Evolutionary conservation across 768 basidiomycete species (phyloP), one percentile per base, ranked within the genome.

Genomic region (Leccinum uliginosum): DNA sequence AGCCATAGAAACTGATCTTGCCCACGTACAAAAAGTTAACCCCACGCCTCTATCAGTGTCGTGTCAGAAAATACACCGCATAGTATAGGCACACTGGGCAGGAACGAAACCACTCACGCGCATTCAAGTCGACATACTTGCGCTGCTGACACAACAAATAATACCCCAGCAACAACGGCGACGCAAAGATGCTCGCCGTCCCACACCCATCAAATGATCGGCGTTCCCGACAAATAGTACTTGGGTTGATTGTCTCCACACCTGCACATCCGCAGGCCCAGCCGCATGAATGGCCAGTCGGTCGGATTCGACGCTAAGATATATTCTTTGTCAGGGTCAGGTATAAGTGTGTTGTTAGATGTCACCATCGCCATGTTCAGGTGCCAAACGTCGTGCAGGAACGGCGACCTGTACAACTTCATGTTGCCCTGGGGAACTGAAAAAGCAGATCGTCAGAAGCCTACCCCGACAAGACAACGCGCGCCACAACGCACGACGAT

Each of bases 281-380:
- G 79, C 47, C 84, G 84, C 38, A 98, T 77, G 76, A 90, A 86
- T 0, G 96, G 96, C 96, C 96, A 99, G 66, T 98, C 95, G 38
- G 82, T 81, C 0, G 96, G 95, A 63, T 82, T 84, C 32, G 93
- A 96, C 0, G 96, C 96, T 51, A 99, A 84, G 67, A 98, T 93
- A 70, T 99, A 96, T 64, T 96, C 93, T 74, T 98, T 98, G 78
- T 99, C 96, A 0, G 96, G 93, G 66, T 99, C 94, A 1, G 96
- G 96, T 38, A 98, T 73, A 54, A 99, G 86, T 0, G 96, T 96
- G 68, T 99, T 99, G 77, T 99, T 99, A 6, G 96, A 98, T 0
- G 96, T 97, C 92, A 94, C 93, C 96, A 99, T 99, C 8, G 95
- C 96, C 23, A 99, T 93, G 68, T 99, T 99, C 55, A 99, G 83